Conservation (phyloP, 805 yeast species). For the Sugiyamaella mastotermitis region DNA sequence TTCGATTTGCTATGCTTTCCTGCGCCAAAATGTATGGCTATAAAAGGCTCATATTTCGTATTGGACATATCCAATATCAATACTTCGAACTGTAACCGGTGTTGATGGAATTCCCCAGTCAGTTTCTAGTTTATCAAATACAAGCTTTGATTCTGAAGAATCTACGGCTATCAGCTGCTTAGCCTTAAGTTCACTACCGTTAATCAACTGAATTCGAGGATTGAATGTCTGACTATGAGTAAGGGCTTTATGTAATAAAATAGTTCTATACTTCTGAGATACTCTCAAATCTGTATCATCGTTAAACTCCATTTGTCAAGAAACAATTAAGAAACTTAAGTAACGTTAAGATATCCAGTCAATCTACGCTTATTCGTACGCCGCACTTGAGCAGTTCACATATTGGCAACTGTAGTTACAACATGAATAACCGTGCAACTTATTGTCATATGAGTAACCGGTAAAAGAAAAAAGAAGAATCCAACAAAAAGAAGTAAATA, state of each 20-base stretch:
- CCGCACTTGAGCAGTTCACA: too few relatives aligned
- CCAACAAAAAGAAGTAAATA: too few relatives aligned
- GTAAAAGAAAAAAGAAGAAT: too few relatives aligned
- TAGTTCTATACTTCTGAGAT: constrained; percentile 14
- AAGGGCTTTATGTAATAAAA: constrained; percentile 11
- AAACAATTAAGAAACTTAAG: too few relatives aligned
- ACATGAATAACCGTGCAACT: too few relatives aligned
- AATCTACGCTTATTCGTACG: too few relatives aligned
- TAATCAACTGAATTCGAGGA: constrained; percentile 4
- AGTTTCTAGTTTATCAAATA: constrained; percentile 15
- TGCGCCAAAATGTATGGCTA: constrained; percentile 31
- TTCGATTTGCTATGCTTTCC: constrained; percentile 24
- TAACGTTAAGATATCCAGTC: too few relatives aligned
- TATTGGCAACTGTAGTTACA: too few relatives aligned
- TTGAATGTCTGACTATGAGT: constrained; percentile 1
- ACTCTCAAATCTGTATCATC: constrained; percentile 10
- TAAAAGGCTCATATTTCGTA: constrained; percentile 11
- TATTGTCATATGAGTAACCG: too few relatives aligned
- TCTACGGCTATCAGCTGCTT: constrained; percentile 17
- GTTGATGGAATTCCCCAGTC: constrained; percentile 16
- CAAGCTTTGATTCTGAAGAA: constrained; percentile 18
- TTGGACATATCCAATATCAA: constrained; percentile 17
- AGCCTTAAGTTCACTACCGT: constrained; percentile 12
- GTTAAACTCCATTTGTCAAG: too few relatives aligned
- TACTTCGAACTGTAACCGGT: constrained; percentile 15